These are phyloP conservation scores for Curvularia sp. DNA, from an alignment of 2,329 filamentous ascomycete species.

Conservation along the genomic window DNA sequence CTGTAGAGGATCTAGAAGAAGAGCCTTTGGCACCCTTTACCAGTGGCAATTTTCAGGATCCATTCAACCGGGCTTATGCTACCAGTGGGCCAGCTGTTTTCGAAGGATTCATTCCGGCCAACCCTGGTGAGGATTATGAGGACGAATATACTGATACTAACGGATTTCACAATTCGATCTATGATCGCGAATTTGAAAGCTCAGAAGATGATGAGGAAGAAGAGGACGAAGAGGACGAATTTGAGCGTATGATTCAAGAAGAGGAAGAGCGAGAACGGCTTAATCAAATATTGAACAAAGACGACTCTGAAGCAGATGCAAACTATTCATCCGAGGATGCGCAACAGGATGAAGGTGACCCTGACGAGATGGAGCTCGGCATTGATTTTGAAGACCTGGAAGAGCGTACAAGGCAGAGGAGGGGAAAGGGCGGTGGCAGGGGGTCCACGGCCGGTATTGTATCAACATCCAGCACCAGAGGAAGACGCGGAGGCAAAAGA, in stretches of 20 bases:
- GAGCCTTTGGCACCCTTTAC: constrained; percentile 22
- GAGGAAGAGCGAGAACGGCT: constrained; percentile 43
- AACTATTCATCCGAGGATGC: constrained; percentile 48
- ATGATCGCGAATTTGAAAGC: constrained; percentile 32
- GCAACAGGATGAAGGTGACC: constrained; percentile 41
- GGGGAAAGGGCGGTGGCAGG: constrained; percentile 18
- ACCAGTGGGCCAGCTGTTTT: constrained; percentile 45
- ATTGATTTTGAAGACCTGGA: constrained; percentile 41
- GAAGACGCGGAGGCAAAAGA: constrained; percentile 30
- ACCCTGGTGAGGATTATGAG: constrained; percentile 43
- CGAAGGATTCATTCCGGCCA: constrained; percentile 50
- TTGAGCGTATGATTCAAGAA: constrained; percentile 31
- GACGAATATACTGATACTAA: constrained; percentile 36
- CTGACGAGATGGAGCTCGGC: constrained; percentile 41
- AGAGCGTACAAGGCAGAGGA: constrained; percentile 27
- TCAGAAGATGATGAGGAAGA: constrained; percentile 42
- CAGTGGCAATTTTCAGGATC: constrained; percentile 25
- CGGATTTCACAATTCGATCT: constrained; percentile 30
- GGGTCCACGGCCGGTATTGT: constrained; percentile 5
- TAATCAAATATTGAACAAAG: constrained; percentile 36
- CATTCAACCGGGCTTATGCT: constrained; percentile 34
- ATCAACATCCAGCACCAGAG: constrained; percentile 21
- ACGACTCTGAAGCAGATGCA: constrained; percentile 43
- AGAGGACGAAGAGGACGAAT: constrained; percentile 35
- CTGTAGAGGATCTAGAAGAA: constrained; percentile 29